phyloP scores from a whole-genome alignment of 1,139 yeast genomes.

The Suhomyces chickasaworum region DNA sequence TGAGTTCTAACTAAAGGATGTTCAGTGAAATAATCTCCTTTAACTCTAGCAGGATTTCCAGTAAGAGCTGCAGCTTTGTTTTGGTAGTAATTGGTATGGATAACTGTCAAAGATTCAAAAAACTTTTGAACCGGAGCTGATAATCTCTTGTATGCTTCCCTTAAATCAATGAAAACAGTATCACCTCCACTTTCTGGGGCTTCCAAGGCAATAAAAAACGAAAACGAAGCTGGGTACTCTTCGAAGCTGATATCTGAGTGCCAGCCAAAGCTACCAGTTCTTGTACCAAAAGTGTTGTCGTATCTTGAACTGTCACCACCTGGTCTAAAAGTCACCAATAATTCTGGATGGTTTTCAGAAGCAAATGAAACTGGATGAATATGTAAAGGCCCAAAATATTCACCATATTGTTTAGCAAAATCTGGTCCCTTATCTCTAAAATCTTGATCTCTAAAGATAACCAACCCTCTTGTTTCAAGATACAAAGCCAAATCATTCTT shows the following conservation, averaged over 20 bases:
- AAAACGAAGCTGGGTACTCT: conserved; percentile 33
- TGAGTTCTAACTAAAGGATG: conserved; percentile 35
- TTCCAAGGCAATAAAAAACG: conserved; percentile 35
- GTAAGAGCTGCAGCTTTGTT: conserved; percentile 20
- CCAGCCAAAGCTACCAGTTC: conserved; percentile 24
- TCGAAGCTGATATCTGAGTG: conserved; percentile 39
- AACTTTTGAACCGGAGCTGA: conserved; percentile 32
- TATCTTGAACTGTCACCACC: conserved; percentile 29
- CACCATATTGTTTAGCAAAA: conserved; percentile 32
- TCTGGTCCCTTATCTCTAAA: conserved; percentile 34
- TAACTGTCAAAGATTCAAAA: conserved; percentile 30
- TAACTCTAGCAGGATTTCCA: conserved; percentile 21
- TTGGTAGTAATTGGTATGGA: conserved; percentile 30
- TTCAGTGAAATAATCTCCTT: conserved; percentile 28
- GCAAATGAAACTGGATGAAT: conserved; percentile 34
- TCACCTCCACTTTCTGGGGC: conserved; percentile 38
- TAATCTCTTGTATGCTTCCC: conserved; percentile 36
- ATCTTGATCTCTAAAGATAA: conserved; percentile 35
- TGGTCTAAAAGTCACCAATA: conserved; percentile 33
- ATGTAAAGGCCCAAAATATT: conserved; percentile 36
- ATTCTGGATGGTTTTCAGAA: conserved; percentile 31
- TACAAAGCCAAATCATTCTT: conserved; percentile 37
- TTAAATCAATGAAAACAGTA: conserved; percentile 35
- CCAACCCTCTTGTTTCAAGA: conserved; percentile 35
- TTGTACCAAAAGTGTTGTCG: conserved; percentile 23